A percentile compares a stretch with the other conserved stretches of the same genome.
phyloP scores from a whole-genome alignment of 140 eudicot species.

The Ambrosia hybrid region DNA sequence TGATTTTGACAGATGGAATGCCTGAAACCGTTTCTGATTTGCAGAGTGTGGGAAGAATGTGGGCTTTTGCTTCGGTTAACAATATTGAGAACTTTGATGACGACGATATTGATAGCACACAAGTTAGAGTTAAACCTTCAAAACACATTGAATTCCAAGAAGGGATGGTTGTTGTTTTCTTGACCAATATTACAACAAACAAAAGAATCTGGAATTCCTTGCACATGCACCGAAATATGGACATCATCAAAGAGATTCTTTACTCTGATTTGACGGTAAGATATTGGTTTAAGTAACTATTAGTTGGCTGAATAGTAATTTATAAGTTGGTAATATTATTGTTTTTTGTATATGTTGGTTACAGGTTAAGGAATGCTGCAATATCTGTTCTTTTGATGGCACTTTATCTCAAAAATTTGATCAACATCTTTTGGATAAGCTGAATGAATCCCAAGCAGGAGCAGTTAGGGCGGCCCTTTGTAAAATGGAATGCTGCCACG shows the following conservation, averaged over 20 bases:
- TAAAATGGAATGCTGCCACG: background rate
- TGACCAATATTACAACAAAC: background rate
- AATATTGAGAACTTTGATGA: background rate
- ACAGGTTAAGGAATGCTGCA: slow-evolving; percentile 42
- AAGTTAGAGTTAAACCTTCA: background rate
- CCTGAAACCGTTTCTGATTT: background rate
- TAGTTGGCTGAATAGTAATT: background rate
- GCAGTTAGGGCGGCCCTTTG: background rate
- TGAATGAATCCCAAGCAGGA: background rate
- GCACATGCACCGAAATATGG: slow-evolving; percentile 13
- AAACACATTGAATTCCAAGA: background rate
- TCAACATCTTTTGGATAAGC: background rate
- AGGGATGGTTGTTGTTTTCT: background rate
- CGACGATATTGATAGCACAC: background rate
- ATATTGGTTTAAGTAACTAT: background rate
- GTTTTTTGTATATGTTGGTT: background rate
- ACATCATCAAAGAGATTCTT: slow-evolving; percentile 32
- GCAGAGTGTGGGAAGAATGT: background rate
- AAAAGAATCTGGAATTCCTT: background rate
- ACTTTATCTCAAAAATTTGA: background rate
- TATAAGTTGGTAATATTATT: background rate
- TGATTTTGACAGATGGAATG: background rate
- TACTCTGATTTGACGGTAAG: slow-evolving; percentile 31
- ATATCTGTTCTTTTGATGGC: slow-evolving; percentile 22
- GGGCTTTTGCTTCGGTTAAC: background rate